Evolutionary conservation across 805 yeast genomes (phyloP).

Genomic region (Barnettozyma pratensis): DNA sequence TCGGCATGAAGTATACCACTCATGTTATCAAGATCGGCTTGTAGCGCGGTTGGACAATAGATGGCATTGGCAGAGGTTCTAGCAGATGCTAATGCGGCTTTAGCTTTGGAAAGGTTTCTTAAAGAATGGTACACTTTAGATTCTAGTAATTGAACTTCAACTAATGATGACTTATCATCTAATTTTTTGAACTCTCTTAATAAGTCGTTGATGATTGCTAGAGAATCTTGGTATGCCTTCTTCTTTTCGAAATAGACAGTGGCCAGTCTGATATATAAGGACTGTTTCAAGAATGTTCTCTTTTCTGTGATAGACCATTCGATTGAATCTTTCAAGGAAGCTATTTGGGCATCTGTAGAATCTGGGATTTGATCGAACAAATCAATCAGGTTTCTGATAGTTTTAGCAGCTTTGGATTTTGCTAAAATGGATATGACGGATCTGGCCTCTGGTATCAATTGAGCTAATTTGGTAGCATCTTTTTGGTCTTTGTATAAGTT

Average conservation of each 20-base stretch:
- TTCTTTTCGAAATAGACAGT: conserved; percentile 64
- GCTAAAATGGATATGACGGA: conserved; percentile 74
- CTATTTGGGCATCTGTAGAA: conserved; percentile 64
- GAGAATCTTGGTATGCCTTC: conserved; percentile 58
- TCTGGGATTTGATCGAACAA: conserved; percentile 59
- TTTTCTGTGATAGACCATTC: conserved; percentile 84
- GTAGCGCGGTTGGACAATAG: conserved; percentile 88
- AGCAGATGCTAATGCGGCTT: conserved; percentile 90
- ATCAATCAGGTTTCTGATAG: conserved; percentile 77
- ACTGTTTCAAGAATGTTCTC: conserved; percentile 83
- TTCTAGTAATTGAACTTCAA: conserved; percentile 92
- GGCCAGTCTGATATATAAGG: conserved; percentile 79
- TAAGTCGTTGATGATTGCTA: conserved; percentile 64
- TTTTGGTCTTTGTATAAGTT: conserved; percentile 51
- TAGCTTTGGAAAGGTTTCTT: conserved; percentile 84
- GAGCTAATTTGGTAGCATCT: conserved; percentile 46
- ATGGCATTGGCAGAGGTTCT: conserved; percentile 97
- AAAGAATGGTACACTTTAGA: conserved; percentile 86
- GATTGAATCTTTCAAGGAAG: conserved; percentile 70
- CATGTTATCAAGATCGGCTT: conserved; percentile 93
- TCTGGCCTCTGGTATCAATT: conserved; percentile 64
- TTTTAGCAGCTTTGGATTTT: conserved; percentile 91
- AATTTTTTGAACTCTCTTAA: conserved; percentile 84
- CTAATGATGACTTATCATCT: conserved; percentile 92
- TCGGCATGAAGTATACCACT: conserved; percentile 95